Base-by-base conservation (phyloP, 2,329 filamentous ascomycete species). In the Fusarium euwallaceae region DNA sequence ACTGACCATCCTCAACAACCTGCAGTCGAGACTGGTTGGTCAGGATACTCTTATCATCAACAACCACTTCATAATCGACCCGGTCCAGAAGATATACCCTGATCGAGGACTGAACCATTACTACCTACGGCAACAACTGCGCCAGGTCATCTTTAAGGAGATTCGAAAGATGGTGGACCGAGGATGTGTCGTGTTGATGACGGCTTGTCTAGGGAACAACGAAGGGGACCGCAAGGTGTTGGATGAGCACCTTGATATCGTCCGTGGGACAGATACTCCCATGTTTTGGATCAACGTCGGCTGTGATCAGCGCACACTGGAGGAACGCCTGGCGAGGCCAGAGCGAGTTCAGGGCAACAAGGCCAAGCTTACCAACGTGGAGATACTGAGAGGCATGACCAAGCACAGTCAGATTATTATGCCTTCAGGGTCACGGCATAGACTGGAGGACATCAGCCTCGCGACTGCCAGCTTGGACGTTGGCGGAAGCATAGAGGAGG, bases 271-370 rank as follows among this genome's bases (percentile, higher is more conserved):
- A 6, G 20, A 62, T 16, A 61, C 71, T 6, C 16, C 63, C 16
- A 36, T 73, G 41, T n/a, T 53, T 27, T 73, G 63, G 71, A 41
- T 74, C 37, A 73, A 73, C 14, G 24, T 64, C 32, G 11, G 37
- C 14, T 43, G 48, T 32, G 56, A 71, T 58, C 24, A 43, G 32
- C 43, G 6, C 27, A 36, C 37, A 24, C 55, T 61, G 17, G 66
- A 70, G 41, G n/a, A 39, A 20, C 66, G 62, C 39, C 16, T 60
- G 9, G 20, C 55, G 17, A 51, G 14, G 29, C 36, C 27, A n/a
- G 29, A 17, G 36, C 20, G 43, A n/a, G 29, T 20, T 22, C 20
- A 55, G 22, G 64, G 39, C 20, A 45, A 14, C 39, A 45, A 43
- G 39, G 4, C 7, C 12, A 53, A 27, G 22, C n/a, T 16, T 20